Evolutionary conservation across 495 filamentous ascomycete genomes (phyloP).

Genomic region (Penicillium egyptiacum): DNA sequence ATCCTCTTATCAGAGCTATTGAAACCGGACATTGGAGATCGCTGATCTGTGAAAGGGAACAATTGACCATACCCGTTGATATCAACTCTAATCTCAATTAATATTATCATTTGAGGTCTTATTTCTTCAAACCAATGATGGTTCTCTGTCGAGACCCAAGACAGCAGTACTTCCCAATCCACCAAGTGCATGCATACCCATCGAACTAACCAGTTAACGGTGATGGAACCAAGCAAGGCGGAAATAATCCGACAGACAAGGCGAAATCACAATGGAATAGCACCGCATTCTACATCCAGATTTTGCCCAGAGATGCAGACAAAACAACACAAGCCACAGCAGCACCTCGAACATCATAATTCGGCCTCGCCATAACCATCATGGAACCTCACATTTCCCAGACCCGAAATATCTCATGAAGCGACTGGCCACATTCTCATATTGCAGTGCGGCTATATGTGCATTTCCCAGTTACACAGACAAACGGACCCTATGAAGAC

Average conservation of each 20-base stretch:
- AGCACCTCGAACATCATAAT: not conserved
- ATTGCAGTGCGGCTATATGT: not conserved
- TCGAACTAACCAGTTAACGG: not conserved
- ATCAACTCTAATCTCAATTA: not conserved
- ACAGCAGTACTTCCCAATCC: not conserved
- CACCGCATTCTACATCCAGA: not conserved
- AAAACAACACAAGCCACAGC: not conserved
- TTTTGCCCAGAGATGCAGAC: not conserved
- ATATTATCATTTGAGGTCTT: not conserved
- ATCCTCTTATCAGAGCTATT: not conserved
- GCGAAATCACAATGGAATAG: not conserved
- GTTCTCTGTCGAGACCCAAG: not conserved
- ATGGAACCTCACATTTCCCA: not conserved
- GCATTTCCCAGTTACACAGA: not conserved
- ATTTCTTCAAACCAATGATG: not conserved
- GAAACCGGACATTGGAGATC: not conserved
- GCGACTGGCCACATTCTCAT: not conserved
- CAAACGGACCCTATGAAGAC: constrained; percentile 1
- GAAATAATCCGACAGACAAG: not conserved
- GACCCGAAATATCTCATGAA: not conserved
- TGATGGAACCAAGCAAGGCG: not conserved
- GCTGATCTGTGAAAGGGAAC: not conserved
- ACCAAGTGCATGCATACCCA: not conserved
- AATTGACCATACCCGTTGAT: not conserved
- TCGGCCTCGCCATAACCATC: not conserved